Evolutionary conservation across 805 yeast genomes (phyloP), one percentile per base, ranked within the genome.

Genomic region (Lipomyces spencermartinsiae): DNA sequence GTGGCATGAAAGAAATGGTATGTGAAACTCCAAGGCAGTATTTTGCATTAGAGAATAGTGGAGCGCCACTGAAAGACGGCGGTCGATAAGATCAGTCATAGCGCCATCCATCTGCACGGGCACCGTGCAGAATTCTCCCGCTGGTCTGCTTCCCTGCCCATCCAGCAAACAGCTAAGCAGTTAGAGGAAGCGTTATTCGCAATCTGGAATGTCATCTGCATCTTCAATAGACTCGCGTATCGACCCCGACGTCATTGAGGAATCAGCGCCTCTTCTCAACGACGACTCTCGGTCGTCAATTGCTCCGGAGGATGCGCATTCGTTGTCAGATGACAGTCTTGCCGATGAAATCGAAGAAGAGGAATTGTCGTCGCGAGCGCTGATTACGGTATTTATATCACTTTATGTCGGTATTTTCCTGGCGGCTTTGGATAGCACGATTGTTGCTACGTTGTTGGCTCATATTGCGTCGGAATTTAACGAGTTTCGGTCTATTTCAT

Each of bases 381-480:
- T 68, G 39, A 60, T 67, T 14, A 61, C 62, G 8, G 67, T 69
- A 19, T 69, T 59, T 29, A 54, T 63, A 9, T 66, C 76, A 10
- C 67, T 73, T 31, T 71, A 72, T 49, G 75, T 82, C 10, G 85
- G 86, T 14, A 79, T 84, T 9, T 85, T 85, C 71, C 74, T 85
- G 1, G 80, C 85, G 1, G 84, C 85, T 0, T 75, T 85, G 12
- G 88, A 85, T 71, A 79, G 84, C 16, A 85, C 89, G 0, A 83
- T 85, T 46, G 87, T 85, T 5, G 82, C 87, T 16, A 84, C 87
- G 2, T 80, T 85, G 1, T 79, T 85, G 71, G 80, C 84, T 37
- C 83, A 83, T 33, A 88, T 88, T 59, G 90, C 90, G 19, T 82
- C 87, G 6, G 87, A 86, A 29, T 82, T 88, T 74, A 77, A 85